phyloP scores from a whole-genome alignment of 371 early-diverging fungal species.

The Mucor lusitanicus region DNA sequence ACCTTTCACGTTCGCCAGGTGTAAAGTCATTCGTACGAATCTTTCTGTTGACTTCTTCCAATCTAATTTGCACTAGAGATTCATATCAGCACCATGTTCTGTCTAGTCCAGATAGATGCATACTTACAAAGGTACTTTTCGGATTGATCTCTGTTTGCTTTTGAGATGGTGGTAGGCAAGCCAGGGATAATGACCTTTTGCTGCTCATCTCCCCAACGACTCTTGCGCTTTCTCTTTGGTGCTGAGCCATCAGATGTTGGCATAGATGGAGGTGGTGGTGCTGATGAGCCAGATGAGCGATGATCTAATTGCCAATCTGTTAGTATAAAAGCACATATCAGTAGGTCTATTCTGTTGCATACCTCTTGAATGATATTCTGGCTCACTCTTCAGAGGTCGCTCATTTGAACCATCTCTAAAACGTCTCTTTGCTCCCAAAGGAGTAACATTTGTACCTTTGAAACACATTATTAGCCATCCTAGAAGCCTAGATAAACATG shows the following conservation, averaged over 20 bases:
- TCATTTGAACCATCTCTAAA: conserved; percentile 24
- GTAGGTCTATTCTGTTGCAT: neutral
- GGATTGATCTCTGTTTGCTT: conserved; percentile 75
- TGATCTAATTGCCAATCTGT: neutral
- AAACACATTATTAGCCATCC: neutral
- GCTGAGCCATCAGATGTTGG: conserved; percentile 34
- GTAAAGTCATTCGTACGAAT: conserved; percentile 81
- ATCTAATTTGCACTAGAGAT: conserved; percentile 71
- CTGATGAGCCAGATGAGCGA: neutral
- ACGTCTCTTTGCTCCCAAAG: conserved; percentile 45
- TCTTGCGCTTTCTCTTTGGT: conserved; percentile 61
- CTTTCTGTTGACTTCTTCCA: conserved; percentile 89
- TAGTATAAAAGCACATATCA: neutral
- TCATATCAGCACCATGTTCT: neutral
- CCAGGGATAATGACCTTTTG: conserved; percentile 76
- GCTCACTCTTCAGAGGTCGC: neutral
- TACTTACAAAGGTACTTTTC: conserved; percentile 81
- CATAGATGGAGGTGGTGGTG: conserved; percentile 1
- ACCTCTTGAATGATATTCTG: conserved; percentile 3
- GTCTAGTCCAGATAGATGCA: neutral
- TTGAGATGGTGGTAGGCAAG: conserved; percentile 81
- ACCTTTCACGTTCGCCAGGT: conserved; percentile 76
- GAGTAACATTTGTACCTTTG: conserved; percentile 49
- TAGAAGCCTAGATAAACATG: neutral
- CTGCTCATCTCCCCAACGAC: conserved; percentile 87